Evolutionary conservation across 139 green algal genomes (phyloP), one percentile per base, ranked within the genome.

Genomic region (Mesotaenium endlicherianum): DNA sequence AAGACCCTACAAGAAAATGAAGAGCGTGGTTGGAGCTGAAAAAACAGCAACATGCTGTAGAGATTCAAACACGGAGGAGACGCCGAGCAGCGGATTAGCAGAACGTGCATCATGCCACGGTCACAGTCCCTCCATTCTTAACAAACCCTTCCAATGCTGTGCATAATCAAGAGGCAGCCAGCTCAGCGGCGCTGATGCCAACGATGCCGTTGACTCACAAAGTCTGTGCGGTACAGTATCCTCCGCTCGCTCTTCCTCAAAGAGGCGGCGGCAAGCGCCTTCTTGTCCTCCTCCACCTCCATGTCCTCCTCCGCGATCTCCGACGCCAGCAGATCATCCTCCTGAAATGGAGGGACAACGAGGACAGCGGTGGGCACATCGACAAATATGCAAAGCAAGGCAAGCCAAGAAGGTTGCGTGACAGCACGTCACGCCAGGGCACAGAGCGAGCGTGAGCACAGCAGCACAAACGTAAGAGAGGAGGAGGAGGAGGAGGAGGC

Each of bases 211-310:
- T 30, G 6, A 41, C 75, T 82, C 36, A 84, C 77, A 31, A 59
- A 47, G 39, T 84, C 77, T 70, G 58, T 44, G 26, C 77, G 53
- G 31, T 71, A 78, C 57, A 84, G 47, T 53, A 84, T 84, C 36
- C 47, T 71, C n/a, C 77, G 30, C 47, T 84, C 77, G 1, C 77
- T 84, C 42, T 8, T 30, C 2, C 77, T 8, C 14, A 84, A 53
- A 2, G 77, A 53, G 5, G 77, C 77, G 57, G 77, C 77, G 40
- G 77, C 58, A 30, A 64, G 53, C 77, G 47, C 77, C 5, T n/a
- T 59, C 31, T 84, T 36, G 26, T 82, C 39, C 16, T 41, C 57
- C 17, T 71, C 75, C 4, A 38, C 59, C 42, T 82, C 75, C 75
- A 71, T 47, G 4, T 82, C 45, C 3, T 70, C 40, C 0, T 55